phyloP scores from a whole-genome alignment of 2,329 filamentous ascomycete genomes.

The Bipolaris oryzae region DNA sequence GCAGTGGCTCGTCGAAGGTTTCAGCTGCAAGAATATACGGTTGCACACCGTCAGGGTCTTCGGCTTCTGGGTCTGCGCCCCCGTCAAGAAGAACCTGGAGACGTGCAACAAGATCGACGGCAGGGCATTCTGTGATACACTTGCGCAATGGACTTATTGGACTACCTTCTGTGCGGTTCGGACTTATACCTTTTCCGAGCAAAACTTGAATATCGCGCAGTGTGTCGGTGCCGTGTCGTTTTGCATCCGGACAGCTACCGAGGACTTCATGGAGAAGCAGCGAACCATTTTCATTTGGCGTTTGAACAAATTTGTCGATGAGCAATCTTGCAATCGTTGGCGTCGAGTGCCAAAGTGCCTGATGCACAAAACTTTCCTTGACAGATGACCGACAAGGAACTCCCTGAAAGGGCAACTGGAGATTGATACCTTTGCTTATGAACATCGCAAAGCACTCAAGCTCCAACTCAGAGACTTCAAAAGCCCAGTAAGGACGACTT shows the following conservation, averaged over 20 bases:
- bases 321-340: conserved; percentile 31
- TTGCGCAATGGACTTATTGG: conserved; percentile 31
- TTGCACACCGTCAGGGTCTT: conserved; percentile 25
- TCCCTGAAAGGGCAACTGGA: conserved; percentile 28
- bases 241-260: conserved; percentile 38
- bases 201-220: conserved; percentile 40
- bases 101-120: conserved; percentile 36
- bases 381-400: conserved; percentile 29
- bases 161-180: conserved; percentile 27
- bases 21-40: conserved; percentile 37
- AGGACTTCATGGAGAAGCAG: conserved; percentile 39
- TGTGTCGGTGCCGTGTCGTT: conserved; percentile 39
- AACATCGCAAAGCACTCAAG: conserved; percentile 38
- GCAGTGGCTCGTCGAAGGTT: conserved; percentile 34
- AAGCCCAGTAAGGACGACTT: conserved; percentile 30
- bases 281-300: conserved; percentile 21
- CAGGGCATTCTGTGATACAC: conserved; percentile 36
- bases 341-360: conserved; percentile 43
- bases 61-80: conserved; percentile 40
- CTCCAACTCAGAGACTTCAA: conserved; percentile 26
- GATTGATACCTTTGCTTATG: conserved; percentile 31
- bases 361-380: conserved; percentile 37
- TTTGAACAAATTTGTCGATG: conserved; percentile 26
- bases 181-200: conserved; percentile 34
- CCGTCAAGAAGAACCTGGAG: conserved; percentile 33